phyloP scores from a whole-genome alignment of 2,329 filamentous ascomycete genomes.

The Chaetomiaceae sp. region DNA sequence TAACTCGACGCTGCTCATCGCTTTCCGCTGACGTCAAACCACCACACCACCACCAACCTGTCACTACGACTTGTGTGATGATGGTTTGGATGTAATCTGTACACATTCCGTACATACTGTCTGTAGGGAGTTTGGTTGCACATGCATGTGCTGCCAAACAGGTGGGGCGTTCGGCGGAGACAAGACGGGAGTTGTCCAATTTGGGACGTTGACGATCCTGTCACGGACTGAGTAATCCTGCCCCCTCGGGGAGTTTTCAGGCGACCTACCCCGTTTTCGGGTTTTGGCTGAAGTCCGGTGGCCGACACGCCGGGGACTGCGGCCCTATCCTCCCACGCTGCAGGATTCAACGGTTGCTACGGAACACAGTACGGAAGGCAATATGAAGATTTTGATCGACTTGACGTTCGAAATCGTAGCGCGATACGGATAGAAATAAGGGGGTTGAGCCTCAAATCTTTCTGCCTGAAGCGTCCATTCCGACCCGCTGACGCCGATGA shows the following conservation, averaged over 20 bases:
- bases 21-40: too few relatives aligned
- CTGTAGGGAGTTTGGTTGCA: too few relatives aligned
- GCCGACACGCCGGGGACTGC: constrained; percentile 4
- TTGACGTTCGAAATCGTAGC: too few relatives aligned
- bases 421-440: too few relatives aligned
- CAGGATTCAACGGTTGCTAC: too few relatives aligned
- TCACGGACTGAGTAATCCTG: constrained; percentile 11
- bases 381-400: background rate
- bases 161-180: constrained; percentile 12
- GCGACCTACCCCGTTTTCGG: constrained; percentile 15
- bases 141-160: background rate
- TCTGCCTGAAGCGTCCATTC: background rate
- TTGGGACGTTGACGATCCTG: constrained; percentile 18
- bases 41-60: too few relatives aligned
- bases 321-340: background rate
- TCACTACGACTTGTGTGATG: too few relatives aligned
- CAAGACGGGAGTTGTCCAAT: constrained; percentile 8
- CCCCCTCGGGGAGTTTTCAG: background rate
- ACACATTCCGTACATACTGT: too few relatives aligned
- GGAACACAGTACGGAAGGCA: too few relatives aligned
- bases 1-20: too few relatives aligned
- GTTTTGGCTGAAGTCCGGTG: constrained; percentile 15
- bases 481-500: background rate
- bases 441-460: too few relatives aligned
- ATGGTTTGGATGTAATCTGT: too few relatives aligned